A percentile compares a stretch with the other conserved stretches of the same genome.
phyloP scores from a whole-genome alignment of 2,329 filamentous ascomycete species.

The Botrytis porri region DNA sequence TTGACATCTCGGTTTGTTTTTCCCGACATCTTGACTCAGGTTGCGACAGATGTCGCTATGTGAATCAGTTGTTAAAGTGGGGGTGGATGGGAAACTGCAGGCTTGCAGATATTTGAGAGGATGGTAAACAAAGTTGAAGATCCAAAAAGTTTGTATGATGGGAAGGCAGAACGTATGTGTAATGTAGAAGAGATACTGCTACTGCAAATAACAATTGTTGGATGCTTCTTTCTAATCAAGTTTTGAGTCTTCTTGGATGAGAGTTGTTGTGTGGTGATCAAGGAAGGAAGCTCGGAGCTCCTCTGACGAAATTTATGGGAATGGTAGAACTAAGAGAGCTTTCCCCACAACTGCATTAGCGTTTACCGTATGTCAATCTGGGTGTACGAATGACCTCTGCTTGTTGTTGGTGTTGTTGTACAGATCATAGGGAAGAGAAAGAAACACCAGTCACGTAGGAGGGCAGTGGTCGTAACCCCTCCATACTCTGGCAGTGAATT shows the following conservation, averaged over 20 bases:
- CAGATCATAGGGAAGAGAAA: not conserved
- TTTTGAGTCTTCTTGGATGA: not conserved
- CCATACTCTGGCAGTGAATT: not conserved
- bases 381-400: slow-evolving; percentile 4
- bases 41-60: slow-evolving; percentile 12
- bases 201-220: not conserved
- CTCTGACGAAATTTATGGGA: slow-evolving; percentile 17
- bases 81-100: slow-evolving; percentile 1
- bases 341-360: slow-evolving; percentile 14
- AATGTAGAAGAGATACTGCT: not conserved
- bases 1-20: slow-evolving; percentile 63
- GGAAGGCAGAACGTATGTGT: not conserved
- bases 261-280: slow-evolving; percentile 6
- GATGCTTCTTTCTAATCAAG: not conserved
- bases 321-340: slow-evolving; percentile 7
- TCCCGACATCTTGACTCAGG: slow-evolving; percentile 24
- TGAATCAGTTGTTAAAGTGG: not conserved
- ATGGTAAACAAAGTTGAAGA: not conserved
- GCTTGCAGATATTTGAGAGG: not conserved
- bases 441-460: not conserved
- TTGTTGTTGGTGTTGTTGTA: too few relatives aligned
- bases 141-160: not conserved
- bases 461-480: not conserved
- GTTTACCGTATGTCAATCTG: not conserved
- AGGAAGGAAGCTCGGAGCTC: slow-evolving; percentile 13